Evolutionary conservation across 139 green algal genomes (phyloP).

Genomic region (Tetradesmus obliquus): DNA sequence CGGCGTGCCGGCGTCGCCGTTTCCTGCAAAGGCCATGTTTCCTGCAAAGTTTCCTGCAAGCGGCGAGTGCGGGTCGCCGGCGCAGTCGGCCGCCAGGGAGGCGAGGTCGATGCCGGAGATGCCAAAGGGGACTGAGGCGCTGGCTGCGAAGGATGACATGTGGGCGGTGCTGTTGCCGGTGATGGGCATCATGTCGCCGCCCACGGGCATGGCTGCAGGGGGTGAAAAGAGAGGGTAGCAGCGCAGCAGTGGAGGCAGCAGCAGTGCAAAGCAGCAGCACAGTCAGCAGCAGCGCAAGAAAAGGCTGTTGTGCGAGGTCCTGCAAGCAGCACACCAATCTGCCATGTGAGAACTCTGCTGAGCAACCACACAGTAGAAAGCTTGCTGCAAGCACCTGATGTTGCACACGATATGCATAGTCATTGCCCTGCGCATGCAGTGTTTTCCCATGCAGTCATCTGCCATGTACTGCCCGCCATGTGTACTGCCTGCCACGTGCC

Average conservation of each 20-base stretch:
- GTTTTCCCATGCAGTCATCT: too few species aligned
- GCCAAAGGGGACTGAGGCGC: neutral
- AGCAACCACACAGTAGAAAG: too few species aligned
- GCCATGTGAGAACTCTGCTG: too few species aligned
- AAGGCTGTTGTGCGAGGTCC: too few species aligned
- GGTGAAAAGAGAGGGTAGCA: neutral
- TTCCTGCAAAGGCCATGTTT: neutral
- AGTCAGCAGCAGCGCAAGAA: neutral
- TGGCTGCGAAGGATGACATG: neutral
- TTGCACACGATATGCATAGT: too few species aligned
- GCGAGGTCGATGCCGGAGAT: neutral
- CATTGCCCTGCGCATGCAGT: too few species aligned
- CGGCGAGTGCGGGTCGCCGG: neutral
- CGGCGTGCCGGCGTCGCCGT: neutral
- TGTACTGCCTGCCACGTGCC: neutral
- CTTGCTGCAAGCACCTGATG: too few species aligned
- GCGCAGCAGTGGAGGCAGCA: neutral
- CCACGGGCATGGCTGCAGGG: conserved; percentile 12
- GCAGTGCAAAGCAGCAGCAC: neutral
- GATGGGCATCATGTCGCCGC: neutral
- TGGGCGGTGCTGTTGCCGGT: neutral
- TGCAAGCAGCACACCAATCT: too few species aligned
- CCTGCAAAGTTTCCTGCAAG: neutral
- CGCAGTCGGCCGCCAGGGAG: neutral
- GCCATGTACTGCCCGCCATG: neutral